Base-by-base conservation (phyloP, 1,284 basidiomycete genomes). In the Phylloboletellus chloephorus region DNA sequence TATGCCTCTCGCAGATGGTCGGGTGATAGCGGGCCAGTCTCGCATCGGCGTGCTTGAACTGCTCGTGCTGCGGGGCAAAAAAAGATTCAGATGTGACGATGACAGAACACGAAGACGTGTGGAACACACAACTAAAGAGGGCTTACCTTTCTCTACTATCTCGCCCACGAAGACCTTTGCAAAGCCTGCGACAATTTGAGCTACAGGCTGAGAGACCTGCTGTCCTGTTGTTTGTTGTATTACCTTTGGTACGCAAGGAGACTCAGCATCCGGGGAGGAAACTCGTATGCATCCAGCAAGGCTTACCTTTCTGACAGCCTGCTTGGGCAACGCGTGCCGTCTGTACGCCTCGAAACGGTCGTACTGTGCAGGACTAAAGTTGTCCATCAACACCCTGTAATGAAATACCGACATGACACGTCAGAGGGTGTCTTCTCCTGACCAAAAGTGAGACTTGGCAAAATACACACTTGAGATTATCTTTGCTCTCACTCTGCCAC, bases 141-240 rank as follows among this genome's bases (percentile, higher is more conserved):
- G 6, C 67, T 37, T 41, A 87, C 88, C 88, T 67, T 85, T 84
- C 61, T 94, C 90, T 15, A 93, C 78, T 5, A 94, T 88, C 61
- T 94, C 90, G 2, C 91, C 91, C 7, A 95, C 88, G 53, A 95
- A 95, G 2, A 94, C 88, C 58, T 95, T 95, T 13, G 77, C 76
- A 43, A 94, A 88, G 54, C 91, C 91, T 6, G 89, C 86, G 0
- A 93, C 82, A 24, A 93, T 80, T 54, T 92, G 88, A 1, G 89
- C 83, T 1, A 94, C 85, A 11, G 88, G 86, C 50, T 85, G 80
- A 3, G 87, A 89, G 4, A 88, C 87, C 50, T 89, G 86, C 44
- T 87, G 79, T n/a, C 83, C 83, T 0, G 84, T 69, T 0, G 80
- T 78, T 60, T 88, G 86, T 58, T 92, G 90, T 48, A 93, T 85